Percentiles rank a stretch among this genome's conserved stretches.
These are phyloP conservation scores for Zizania palustris DNA, from an alignment of 202 grass and related monocot species.

Conservation along the genomic window DNA sequence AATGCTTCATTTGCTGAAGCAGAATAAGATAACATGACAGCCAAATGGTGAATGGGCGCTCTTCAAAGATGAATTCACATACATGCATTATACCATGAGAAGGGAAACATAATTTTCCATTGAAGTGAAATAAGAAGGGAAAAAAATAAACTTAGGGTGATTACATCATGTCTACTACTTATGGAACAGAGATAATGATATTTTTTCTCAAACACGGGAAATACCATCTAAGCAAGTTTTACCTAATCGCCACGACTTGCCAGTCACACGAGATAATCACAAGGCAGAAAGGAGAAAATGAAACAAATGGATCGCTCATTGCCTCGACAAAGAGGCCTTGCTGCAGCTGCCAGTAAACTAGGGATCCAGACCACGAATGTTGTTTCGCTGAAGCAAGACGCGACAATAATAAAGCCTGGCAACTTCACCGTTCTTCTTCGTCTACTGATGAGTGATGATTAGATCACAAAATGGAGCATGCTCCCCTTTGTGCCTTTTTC, in stretches of 20 bases:
- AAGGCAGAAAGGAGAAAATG: conserved; percentile 62
- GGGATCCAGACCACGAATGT: conserved; percentile 35
- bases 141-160: conserved; percentile 60
- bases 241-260: conserved; percentile 73
- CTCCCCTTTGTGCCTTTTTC: conserved; percentile 79
- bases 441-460: conserved; percentile 63
- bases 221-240: conserved; percentile 68
- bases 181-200: conserved; percentile 56
- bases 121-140: conserved; percentile 51
- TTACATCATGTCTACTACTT: conserved; percentile 78
- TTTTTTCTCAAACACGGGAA: conserved; percentile 63
- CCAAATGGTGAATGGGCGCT: neutral
- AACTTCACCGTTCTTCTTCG: conserved; percentile 59
- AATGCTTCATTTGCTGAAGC: neutral
- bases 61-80: neutral
- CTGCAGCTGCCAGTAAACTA: conserved; percentile 64
- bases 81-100: conserved; percentile 3
- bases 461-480: conserved; percentile 92
- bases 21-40: conserved; percentile 9
- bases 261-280: conserved; percentile 68
- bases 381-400: conserved; percentile 60
- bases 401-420: conserved; percentile 53
- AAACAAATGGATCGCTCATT: conserved; percentile 62
- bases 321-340: conserved; percentile 67
- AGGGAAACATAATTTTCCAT: conserved; percentile 59